phyloP scores from a whole-genome alignment of 2,329 filamentous ascomycete species.

The Pseudodiploospora longispora region DNA sequence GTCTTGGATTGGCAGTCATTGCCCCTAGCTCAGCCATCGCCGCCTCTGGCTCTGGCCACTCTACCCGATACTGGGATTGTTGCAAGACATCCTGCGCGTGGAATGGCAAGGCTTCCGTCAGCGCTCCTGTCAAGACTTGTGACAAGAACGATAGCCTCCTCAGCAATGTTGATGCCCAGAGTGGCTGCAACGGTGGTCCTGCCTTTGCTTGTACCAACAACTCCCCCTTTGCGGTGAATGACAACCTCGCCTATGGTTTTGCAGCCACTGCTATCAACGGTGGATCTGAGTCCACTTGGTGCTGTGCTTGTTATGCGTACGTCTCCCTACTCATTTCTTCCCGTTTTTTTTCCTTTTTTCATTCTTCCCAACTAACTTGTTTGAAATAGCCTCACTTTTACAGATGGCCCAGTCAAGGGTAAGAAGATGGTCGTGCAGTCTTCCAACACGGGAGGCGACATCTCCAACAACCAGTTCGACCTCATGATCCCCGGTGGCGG shows the following conservation, averaged over 20 bases:
- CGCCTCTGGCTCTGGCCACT: slow-evolving; percentile 19
- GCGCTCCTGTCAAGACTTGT: slow-evolving; percentile 44
- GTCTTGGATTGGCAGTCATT: slow-evolving; percentile 10
- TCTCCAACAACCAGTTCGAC: slow-evolving; percentile 52
- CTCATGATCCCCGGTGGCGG: slow-evolving; percentile 48
- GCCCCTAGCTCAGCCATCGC: no score
- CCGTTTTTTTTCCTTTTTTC: neutral
- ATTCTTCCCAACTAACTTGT: neutral
- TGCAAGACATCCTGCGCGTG: slow-evolving; percentile 63
- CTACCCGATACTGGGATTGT: slow-evolving; percentile 52
- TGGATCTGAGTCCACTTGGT: slow-evolving; percentile 52
- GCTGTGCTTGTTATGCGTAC: slow-evolving; percentile 56
- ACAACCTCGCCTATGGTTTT: slow-evolving; percentile 54
- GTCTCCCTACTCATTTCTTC: slow-evolving; percentile 4
- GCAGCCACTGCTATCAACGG: slow-evolving; percentile 51
- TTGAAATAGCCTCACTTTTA: slow-evolving; percentile 38
- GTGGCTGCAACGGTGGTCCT: slow-evolving; percentile 48
- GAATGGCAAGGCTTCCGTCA: slow-evolving; percentile 47
- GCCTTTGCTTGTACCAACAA: slow-evolving; percentile 56
- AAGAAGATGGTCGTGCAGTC: slow-evolving; percentile 59
- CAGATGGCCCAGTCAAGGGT: slow-evolving; percentile 40
- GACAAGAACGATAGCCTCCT: slow-evolving; percentile 46
- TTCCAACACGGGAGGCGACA: slow-evolving; percentile 53
- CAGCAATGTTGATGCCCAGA: slow-evolving; percentile 34
- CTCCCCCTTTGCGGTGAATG: slow-evolving; percentile 53